phyloP scores from a whole-genome alignment of 2,329 filamentous ascomycete genomes.

The Fusarium sambucinum region DNA sequence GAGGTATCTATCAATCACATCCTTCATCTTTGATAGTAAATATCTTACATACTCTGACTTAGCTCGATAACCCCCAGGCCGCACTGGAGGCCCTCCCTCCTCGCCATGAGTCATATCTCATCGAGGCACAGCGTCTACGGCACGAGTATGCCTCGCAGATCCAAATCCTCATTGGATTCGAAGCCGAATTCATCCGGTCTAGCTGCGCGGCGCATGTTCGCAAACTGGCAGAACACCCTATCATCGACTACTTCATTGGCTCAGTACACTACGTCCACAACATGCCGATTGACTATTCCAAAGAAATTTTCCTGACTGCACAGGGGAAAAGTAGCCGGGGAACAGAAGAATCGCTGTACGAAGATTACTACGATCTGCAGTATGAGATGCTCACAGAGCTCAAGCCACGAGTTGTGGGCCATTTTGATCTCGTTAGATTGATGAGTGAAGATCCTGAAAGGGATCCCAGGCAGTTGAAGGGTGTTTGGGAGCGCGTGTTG shows the following conservation, averaged over 20 bases:
- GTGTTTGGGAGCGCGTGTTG: constrained; percentile 79
- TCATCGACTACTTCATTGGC: constrained; percentile 90
- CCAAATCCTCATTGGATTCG: constrained; percentile 87
- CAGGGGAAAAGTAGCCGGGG: constrained; percentile 54
- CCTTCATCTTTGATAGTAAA: not conserved
- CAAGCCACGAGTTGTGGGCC: constrained; percentile 83
- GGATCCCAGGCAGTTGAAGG: constrained; percentile 67
- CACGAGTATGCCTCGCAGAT: constrained; percentile 77
- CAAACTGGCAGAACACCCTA: constrained; percentile 69
- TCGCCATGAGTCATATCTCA: constrained; percentile 78
- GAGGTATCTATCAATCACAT: constrained; percentile 67
- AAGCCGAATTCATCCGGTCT: constrained; percentile 90
- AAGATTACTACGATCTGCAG: constrained; percentile 90
- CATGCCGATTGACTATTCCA: constrained; percentile 90
- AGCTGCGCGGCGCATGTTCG: constrained; percentile 69
- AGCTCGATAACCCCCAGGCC: constrained; percentile 64
- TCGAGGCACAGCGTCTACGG: constrained; percentile 80
- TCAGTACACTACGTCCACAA: constrained; percentile 91
- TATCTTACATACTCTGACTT: constrained; percentile 25
- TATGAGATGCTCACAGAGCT: constrained; percentile 80
- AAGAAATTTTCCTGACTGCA: constrained; percentile 69
- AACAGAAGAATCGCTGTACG: constrained; percentile 79
- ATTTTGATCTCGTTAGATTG: constrained; percentile 92
- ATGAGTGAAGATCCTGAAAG: constrained; percentile 76
- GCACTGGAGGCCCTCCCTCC: constrained; percentile 63